Evolutionary conservation across 2,329 filamentous ascomycete genomes (phyloP), one percentile per base, ranked within the genome.

Genomic region (Elsinoe perseae): DNA sequence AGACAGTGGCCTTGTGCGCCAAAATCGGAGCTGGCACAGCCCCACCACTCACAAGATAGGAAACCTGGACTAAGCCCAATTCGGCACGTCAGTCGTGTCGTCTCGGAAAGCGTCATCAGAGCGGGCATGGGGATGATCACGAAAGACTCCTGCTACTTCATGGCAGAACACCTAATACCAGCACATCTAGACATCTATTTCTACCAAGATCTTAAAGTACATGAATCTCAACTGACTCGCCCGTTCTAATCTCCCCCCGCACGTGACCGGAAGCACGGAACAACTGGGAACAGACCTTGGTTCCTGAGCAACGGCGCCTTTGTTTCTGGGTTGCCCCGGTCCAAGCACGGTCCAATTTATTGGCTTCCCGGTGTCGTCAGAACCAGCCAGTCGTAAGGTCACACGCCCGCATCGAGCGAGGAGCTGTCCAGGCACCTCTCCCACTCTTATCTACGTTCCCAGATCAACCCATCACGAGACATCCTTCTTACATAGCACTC

Each of bases 331-430:
- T 36, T 36, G 40, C n/a, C n/a, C n/a, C 18, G 21, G 21, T 20
- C 18, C 40, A 44, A 27, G 40, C 40, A 23, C 21, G 40, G 40
- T 23, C 40, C 40, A 42, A 36, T 44, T 44, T 44, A 44, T 44
- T 44, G 40, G 40, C 4, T n/a, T 25, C 40, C 40, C 40, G 40
- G 40, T 56, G 28, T 44, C 52, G 36, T 34, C 32, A 54, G 52
- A 32, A 38, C 34, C 27, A 23, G 50, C 25, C 54, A 50, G 10
- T 50, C 43, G n/a, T n/a, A n/a, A n/a, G 34, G 57, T 50, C 60
- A 50, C 61, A 60, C 60, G 40, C 57, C 57, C 27, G 58, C 63
- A 48, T 54, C 32, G 58, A 36, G n/a, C 20, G n/a, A 27, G 34
- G 18, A 16, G 14, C 23, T 5, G 20, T 44, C 40, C 40, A 44